Percentiles rank a stretch among this genome's conserved stretches.
Evolutionary conservation across 805 yeast genomes (phyloP).

Genomic region (Babjeviella inositovora): DNA sequence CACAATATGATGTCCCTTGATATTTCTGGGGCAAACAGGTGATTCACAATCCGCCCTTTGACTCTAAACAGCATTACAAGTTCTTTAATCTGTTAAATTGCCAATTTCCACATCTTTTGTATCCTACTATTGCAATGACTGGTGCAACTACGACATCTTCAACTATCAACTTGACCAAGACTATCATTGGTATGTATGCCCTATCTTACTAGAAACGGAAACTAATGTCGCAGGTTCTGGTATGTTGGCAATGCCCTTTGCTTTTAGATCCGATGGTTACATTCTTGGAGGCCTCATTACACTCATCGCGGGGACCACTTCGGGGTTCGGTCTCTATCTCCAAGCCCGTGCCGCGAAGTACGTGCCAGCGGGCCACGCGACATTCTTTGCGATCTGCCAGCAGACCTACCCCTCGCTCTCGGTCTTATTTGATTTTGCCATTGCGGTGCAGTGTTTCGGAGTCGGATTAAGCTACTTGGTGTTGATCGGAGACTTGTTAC

Average conservation of each 20-base stretch:
- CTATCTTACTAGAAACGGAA: no score
- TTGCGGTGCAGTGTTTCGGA: constrained; percentile 68
- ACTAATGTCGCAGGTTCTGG: no score
- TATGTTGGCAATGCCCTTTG: constrained; percentile 58
- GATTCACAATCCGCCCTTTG: no score
- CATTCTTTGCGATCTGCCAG: constrained; percentile 56
- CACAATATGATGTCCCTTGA: no score
- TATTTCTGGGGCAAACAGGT: no score
- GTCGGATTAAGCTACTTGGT: constrained; percentile 59
- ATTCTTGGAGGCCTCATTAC: constrained; percentile 38
- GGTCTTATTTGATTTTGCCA: constrained; percentile 59
- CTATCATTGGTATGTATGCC: constrained; percentile 76
- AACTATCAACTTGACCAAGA: constrained; percentile 50
- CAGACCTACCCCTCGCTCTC: constrained; percentile 59
- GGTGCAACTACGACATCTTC: constrained; percentile 43
- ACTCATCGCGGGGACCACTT: constrained; percentile 44
- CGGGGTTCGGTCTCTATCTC: constrained; percentile 52
- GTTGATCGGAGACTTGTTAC: constrained; percentile 65
- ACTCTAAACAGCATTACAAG: no score
- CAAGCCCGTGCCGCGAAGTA: constrained; percentile 43
- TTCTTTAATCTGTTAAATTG: no score
- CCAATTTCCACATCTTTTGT: no score
- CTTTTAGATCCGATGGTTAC: constrained; percentile 54
- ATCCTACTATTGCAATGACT: no score
- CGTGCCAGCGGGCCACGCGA: constrained; percentile 43